These are phyloP conservation scores for Aspergillus terreus DNA, from an alignment of 2,329 filamentous ascomycete species.

Conservation along the genomic window DNA sequence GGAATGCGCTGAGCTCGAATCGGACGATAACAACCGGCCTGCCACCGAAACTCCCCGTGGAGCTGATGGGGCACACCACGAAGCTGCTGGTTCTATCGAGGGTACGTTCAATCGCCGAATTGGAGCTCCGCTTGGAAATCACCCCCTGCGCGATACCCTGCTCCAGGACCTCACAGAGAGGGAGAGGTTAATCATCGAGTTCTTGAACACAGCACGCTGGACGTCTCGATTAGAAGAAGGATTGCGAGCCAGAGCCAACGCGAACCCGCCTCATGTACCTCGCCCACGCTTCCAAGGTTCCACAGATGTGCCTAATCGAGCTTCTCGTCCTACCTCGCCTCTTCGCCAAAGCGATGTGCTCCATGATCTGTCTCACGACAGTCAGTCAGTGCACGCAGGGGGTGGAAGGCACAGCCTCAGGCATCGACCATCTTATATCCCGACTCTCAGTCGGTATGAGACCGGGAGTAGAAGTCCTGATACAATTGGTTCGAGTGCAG, in stretches of 20 bases:
- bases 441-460: constrained; percentile 32
- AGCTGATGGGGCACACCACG: constrained; percentile 19
- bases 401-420: constrained; percentile 30
- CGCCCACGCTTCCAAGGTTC: constrained; percentile 26
- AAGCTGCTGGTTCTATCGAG: constrained; percentile 24
- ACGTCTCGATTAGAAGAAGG: constrained; percentile 32
- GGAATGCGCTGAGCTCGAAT: constrained; percentile 20
- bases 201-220: constrained; percentile 40
- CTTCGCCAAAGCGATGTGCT: constrained; percentile 25
- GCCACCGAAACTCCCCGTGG: constrained; percentile 17
- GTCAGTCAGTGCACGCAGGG: constrained; percentile 24
- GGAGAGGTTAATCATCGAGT: constrained; percentile 42
- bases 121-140: constrained; percentile 21
- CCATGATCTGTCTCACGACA: constrained; percentile 28
- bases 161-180: constrained; percentile 39
- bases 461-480: constrained; percentile 24
- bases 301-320: constrained; percentile 27
- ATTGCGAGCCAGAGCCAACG: constrained; percentile 23
- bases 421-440: constrained; percentile 38
- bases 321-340: constrained; percentile 33
- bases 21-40: constrained; percentile 20
- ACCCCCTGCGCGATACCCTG: constrained; percentile 32
- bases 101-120: constrained; percentile 17
- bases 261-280: constrained; percentile 24
- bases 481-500: constrained; percentile 17